A percentile compares a stretch with the other conserved stretches of the same genome.
Conservation (phyloP, 78 protist genomes). For the Emiliania huxleyi region DNA sequence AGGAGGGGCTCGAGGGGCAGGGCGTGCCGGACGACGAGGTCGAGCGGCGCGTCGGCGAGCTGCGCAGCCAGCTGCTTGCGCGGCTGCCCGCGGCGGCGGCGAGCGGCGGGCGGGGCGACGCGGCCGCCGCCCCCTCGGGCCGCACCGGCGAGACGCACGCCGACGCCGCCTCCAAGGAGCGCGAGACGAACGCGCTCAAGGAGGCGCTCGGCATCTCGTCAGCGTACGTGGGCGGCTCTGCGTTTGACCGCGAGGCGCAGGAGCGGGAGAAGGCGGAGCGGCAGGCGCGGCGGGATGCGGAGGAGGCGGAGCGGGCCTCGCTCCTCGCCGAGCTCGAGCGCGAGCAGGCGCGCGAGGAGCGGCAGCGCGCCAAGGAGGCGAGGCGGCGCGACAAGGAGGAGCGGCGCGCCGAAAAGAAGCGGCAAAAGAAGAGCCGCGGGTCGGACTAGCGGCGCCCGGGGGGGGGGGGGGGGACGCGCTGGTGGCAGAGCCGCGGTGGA, state of each 20-base stretch:
- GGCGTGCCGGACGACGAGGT: not conserved
- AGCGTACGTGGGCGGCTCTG: not conserved
- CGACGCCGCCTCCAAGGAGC: conserved; percentile 20
- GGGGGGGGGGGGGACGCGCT: too few species aligned
- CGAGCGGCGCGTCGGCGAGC: not conserved
- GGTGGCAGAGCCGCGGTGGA: too few species aligned
- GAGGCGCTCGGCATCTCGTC: conserved; percentile 2
- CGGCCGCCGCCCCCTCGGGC: not conserved
- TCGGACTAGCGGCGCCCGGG: too few species aligned
- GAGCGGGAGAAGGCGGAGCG: not conserved
- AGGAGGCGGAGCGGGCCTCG: not conserved
- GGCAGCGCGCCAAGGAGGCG: not conserved
- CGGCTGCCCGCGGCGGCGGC: not conserved
- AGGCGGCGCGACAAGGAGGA: not conserved
- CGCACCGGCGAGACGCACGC: conserved; percentile 25
- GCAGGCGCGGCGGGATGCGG: not conserved
- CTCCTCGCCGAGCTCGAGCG: not conserved
- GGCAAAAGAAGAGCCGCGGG: not conserved
- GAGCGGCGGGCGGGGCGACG: not conserved
- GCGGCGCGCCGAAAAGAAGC: not conserved
- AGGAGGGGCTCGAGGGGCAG: conserved; percentile 38
- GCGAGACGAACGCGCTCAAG: not conserved
- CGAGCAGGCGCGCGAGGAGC: not conserved
- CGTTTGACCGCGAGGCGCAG: conserved; percentile 26
- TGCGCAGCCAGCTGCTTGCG: not conserved